Base-by-base conservation (phyloP, 495 filamentous ascomycete species). In the Penicillium simplicissimum region DNA sequence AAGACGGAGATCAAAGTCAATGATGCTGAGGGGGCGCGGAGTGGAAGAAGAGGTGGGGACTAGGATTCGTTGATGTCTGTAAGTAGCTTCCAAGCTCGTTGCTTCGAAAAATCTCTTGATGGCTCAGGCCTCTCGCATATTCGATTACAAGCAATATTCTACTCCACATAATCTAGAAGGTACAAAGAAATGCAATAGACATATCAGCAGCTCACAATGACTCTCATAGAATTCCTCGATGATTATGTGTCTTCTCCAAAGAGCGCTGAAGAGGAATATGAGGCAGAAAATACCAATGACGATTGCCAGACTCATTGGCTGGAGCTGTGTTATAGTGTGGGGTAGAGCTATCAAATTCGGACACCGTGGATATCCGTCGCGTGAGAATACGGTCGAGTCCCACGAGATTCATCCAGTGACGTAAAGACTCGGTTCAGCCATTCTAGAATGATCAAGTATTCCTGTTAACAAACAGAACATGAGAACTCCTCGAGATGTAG, bases 11-110 rank as follows among this genome's bases (percentile, higher is more conserved):
- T 21, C 23, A 21, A 65, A 72, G 65, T 72, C 69, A 58, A 72
- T 72, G 69, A 72, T 72, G 69, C 67, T 56, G 17, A 34, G 63
- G 21, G 42, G 42, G 25, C 37, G 49, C 47, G 38, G 8, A 11
- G 10, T 31, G 13, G n/a, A 34, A 55, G 47, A 34, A 15, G 45
- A n/a, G 15, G 69, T 66, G 67, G 69, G 52, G 51, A 64, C 47
- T 45, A 35, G 3, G 33, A 36, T 47, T 43, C 56, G 57, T 51
- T 60, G 59, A 64, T 67, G 25, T 62, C 49, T 61, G 35, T 33
- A 40, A 63, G 55, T 52, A 56, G 40, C 40, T 62, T 61, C 53
- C 21, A 43, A 42, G 15, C 43, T 54, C 66, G 34, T 52, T 60
- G 62, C 48, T 54, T 31, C 47, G 15, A 57, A 42, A 11, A 3